These are phyloP conservation scores for Stagonosporopsis rhizophila DNA, from an alignment of 2,329 filamentous ascomycete genomes.

Conservation along the genomic window DNA sequence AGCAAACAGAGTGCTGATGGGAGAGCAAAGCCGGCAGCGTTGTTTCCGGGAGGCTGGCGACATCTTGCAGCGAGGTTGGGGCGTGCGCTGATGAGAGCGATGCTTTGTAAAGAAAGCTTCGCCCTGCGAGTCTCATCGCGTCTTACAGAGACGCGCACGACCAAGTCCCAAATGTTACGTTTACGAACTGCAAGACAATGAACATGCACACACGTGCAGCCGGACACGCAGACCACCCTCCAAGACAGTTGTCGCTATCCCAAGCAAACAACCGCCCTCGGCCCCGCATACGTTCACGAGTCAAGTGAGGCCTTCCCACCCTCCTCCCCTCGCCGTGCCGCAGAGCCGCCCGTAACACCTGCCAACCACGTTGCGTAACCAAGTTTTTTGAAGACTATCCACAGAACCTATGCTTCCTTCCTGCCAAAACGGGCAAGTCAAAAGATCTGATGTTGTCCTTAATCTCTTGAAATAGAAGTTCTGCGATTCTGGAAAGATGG, in stretches of 20 bases:
- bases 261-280: slow-evolving; percentile 15
- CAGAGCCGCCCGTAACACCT: slow-evolving; percentile 40
- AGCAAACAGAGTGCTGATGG: slow-evolving; percentile 3
- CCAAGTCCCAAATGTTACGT: background rate
- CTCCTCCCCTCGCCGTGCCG: slow-evolving; percentile 23
- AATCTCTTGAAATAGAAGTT: slow-evolving; percentile 4
- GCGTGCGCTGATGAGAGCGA: slow-evolving; percentile 2
- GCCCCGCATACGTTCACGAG: slow-evolving; percentile 1
- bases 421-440: background rate
- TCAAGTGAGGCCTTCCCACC: slow-evolving; percentile 3
- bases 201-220: background rate
- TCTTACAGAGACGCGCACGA: slow-evolving; percentile 9
- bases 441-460: background rate
- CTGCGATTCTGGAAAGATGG: slow-evolving; percentile 1
- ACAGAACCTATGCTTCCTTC: slow-evolving; percentile 6
- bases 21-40: slow-evolving; percentile 1
- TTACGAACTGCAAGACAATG: background rate
- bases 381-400: background rate
- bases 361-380: slow-evolving; percentile 11
- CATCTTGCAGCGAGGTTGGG: background rate
- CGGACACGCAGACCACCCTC: background rate
- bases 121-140: slow-evolving; percentile 1
- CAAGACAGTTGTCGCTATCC: background rate
- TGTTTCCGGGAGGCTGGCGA: slow-evolving; percentile 15
- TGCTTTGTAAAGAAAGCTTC: slow-evolving; percentile 1